Conservation (phyloP, 1,284 basidiomycete genomes). For the Trichosporon coremiiforme region DNA sequence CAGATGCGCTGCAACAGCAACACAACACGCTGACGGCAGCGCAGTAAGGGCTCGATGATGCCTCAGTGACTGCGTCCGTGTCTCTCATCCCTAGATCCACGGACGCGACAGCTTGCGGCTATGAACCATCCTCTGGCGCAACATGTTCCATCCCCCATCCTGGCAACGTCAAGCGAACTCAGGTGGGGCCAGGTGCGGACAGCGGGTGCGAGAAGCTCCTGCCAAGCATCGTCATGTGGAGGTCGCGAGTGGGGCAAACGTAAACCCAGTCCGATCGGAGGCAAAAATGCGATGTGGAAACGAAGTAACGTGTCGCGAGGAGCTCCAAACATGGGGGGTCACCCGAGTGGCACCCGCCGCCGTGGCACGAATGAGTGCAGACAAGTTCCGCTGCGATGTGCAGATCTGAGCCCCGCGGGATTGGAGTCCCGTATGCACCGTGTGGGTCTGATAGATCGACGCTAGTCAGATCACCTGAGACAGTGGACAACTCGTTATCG, state of each 20-base stretch:
- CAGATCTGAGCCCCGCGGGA: not conserved
- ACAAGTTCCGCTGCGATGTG: no score
- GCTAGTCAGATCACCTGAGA: no score
- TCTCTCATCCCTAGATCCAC: not conserved
- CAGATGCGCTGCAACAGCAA: not conserved
- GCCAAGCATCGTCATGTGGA: not conserved
- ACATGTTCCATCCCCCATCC: no score
- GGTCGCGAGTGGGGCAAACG: not conserved
- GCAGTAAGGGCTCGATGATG: no score
- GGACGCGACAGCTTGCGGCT: not conserved
- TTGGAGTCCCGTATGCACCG: not conserved
- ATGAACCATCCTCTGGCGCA: not conserved
- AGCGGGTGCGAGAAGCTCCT: not conserved
- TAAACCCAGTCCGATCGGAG: not conserved
- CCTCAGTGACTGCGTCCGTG: not conserved
- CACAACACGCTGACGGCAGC: not conserved
- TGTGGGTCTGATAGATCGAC: not conserved
- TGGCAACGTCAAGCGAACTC: not conserved
- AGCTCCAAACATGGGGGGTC: not conserved
- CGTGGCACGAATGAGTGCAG: not conserved
- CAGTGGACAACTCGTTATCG: no score
- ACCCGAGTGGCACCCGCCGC: not conserved
- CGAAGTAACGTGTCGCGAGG: not conserved
- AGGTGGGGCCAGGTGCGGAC: not conserved
- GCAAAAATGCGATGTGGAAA: not conserved